Evolutionary conservation across 2,329 filamentous ascomycete genomes (phyloP), one percentile per base, ranked within the genome.

Genomic region (Fusarium sp.): DNA sequence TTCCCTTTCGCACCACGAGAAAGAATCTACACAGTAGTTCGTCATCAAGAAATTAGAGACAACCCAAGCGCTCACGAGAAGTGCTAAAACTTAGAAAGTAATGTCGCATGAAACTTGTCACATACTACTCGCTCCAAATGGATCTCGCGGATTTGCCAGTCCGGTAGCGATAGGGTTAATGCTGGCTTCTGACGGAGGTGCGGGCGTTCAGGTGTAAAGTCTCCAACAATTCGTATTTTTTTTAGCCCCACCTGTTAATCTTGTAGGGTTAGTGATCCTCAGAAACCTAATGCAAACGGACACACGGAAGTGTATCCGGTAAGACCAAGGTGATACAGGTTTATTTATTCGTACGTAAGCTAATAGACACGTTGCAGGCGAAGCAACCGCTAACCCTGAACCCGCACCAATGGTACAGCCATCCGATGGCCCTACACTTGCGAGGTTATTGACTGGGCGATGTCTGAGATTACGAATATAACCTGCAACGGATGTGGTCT

Each of bases 101-200:
- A 39, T 4, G 6, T 39, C 1, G 3, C 3, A 7, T 39, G 6
- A 39, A 39, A 12, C 6, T 41, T 41, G 5, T 1, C 4, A 41
- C 13, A 9, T 41, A 9, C 12, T 9, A 41, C 12, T 14, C 13
- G 1, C 39, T 41, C 1, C 0, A 14, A 41, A n/a, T 6, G 1
- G 8, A 22, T 6, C 0, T 41, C 12, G 39, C 39, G 20, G 39
- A 5, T 15, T 22, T 41, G 39, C 12, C 39, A 22, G 20, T 41
- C 39, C 39, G 20, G 39, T 22, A n/a, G 4, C 20, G 1, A 4
- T 41, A 22, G 39, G 39, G 8, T 41, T 22, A 8, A 14, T 41
- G 5, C 8, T 41, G 20, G 39, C 12, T 41, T 39, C 20, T 41
- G 39, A 9, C 17, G 3, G 39, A 41, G 39, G 39, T 41, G 13